phyloP scores from a whole-genome alignment of 2,329 filamentous ascomycete genomes.

The Sporothrix schenckii region DNA sequence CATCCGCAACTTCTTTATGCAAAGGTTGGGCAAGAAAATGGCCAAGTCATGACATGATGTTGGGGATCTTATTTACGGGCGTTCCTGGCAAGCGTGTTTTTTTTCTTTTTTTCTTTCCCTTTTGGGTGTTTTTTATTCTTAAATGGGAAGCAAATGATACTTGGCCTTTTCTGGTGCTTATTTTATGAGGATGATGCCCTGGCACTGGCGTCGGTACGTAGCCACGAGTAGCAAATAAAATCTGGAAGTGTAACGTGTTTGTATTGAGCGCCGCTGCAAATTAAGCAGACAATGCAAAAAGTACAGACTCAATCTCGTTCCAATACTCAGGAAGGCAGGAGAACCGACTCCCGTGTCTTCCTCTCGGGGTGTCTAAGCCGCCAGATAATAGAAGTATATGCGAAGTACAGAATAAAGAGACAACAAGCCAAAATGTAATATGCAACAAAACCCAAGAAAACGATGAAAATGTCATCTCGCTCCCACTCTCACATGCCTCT shows the following conservation, averaged over 20 bases:
- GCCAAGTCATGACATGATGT: not conserved
- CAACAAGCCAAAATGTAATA: not conserved
- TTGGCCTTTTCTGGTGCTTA: not conserved
- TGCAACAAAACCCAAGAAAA: slow-evolving; percentile 9
- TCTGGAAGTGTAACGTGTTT: not conserved
- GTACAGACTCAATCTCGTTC: slow-evolving; percentile 10
- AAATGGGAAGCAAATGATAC: not conserved
- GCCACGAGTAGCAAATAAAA: not conserved
- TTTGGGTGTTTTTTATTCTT: no score
- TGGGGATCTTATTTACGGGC: not conserved
- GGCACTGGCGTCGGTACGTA: not conserved
- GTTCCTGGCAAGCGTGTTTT: slow-evolving; percentile 16
- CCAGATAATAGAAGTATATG: not conserved
- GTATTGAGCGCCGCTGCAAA: slow-evolving; percentile 5
- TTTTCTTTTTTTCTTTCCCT: not conserved
- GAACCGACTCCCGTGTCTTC: slow-evolving; percentile 2
- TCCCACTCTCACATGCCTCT: not conserved
- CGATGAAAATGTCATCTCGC: not conserved
- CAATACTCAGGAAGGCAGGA: not conserved
- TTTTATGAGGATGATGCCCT: not conserved
- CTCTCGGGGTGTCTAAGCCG: slow-evolving; percentile 22
- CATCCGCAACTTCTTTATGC: slow-evolving; percentile 35
- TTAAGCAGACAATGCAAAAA: not conserved
- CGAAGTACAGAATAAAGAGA: slow-evolving; percentile 4
- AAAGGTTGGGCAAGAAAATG: slow-evolving; percentile 27